A percentile compares a stretch with the other conserved stretches of the same genome.
Conservation (phyloP, 2,329 filamentous ascomycete species). For the Pyrenochaeta sp. region DNA sequence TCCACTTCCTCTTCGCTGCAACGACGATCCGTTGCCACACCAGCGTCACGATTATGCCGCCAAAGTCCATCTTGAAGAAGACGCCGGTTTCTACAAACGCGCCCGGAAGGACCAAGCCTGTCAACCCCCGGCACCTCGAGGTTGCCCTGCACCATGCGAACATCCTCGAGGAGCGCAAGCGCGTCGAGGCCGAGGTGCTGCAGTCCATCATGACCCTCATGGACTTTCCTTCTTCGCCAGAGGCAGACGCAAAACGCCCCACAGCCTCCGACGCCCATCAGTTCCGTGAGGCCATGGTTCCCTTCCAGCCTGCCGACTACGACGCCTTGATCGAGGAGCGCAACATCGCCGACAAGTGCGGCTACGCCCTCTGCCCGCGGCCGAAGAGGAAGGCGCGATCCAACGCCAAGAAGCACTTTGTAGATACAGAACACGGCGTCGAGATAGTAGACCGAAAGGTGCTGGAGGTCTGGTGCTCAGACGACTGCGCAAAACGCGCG, state of each 20-base stretch:
- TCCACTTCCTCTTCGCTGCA: conserved; percentile 13
- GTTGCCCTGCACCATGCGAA: conserved; percentile 83
- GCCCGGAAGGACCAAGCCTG: conserved; percentile 33
- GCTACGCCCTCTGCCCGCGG: conserved; percentile 79
- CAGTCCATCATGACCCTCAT: conserved; percentile 76
- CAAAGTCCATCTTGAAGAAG: conserved; percentile 59
- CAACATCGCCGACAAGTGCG: conserved; percentile 82
- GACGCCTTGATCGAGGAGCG: conserved; percentile 89
- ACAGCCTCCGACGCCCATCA: conserved; percentile 66
- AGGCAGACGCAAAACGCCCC: conserved; percentile 61
- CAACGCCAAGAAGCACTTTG: conserved; percentile 66
- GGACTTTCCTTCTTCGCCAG: conserved; percentile 64
- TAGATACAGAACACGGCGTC: conserved; percentile 66
- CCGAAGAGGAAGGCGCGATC: conserved; percentile 66
- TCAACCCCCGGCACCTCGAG: conserved; percentile 58
- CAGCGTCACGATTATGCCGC: conserved; percentile 40
- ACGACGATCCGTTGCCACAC: neutral
- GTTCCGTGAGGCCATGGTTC: conserved; percentile 72
- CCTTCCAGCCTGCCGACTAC: conserved; percentile 89
- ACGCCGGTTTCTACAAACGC: conserved; percentile 23
- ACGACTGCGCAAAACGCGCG: conserved; percentile 78
- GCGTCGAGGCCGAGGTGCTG: conserved; percentile 77
- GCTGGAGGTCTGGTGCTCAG: conserved; percentile 87
- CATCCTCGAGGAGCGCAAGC: conserved; percentile 82
- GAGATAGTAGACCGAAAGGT: conserved; percentile 75